Conservation (phyloP, 164 flowering plant species). For the Annona squamosa region DNA sequence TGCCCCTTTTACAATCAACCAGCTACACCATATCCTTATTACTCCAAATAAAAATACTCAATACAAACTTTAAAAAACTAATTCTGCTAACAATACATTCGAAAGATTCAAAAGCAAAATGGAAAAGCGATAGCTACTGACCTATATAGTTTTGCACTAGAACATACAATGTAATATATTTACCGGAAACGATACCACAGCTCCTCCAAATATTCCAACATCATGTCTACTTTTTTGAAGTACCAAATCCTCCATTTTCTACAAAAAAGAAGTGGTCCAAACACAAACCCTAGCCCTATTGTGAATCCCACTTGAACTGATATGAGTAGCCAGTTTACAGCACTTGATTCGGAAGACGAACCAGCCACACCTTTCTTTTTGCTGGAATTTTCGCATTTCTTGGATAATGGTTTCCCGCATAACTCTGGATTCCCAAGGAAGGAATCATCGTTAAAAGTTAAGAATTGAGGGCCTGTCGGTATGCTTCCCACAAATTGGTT, state of each 20-base stretch:
- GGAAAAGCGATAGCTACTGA: no score
- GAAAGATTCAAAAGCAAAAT: no score
- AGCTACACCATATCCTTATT: no score
- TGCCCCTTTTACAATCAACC: no score
- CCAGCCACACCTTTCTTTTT: not conserved
- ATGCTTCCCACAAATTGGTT: constrained; percentile 13
- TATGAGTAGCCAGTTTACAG: not conserved
- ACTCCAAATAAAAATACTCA: no score
- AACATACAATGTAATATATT: no score
- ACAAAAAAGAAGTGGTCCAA: not conserved
- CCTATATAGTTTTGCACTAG: no score
- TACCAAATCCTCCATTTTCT: not conserved
- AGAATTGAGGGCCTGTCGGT: constrained; percentile 12
- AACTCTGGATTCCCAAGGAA: constrained; percentile 11
- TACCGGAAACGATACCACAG: no score
- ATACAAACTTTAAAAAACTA: no score
- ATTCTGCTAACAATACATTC: no score
- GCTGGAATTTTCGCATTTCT: not conserved
- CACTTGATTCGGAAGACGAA: not conserved
- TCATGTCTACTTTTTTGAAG: not conserved
- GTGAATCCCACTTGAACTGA: not conserved
- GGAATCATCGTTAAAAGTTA: constrained; percentile 4
- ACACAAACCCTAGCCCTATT: not conserved
- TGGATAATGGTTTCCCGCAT: constrained; percentile 12
- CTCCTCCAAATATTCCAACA: not conserved